Evolutionary conservation across 1,139 yeast genomes (phyloP), one percentile per base, ranked within the genome.

Genomic region (Candida sanyaensis): DNA sequence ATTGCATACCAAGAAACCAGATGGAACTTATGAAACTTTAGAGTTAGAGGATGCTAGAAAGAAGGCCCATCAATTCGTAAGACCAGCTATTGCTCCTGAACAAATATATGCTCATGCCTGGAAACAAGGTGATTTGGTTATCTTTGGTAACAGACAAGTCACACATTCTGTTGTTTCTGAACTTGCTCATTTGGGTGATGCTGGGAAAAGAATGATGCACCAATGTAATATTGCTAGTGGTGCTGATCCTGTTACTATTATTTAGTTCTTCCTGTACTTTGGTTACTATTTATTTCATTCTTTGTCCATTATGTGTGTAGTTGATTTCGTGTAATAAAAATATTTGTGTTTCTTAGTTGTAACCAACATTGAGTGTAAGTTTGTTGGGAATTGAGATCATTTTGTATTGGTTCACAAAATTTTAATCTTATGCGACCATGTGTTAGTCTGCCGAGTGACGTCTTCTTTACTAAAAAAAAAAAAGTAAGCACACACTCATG

Each of bases 141-240:
- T 89, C 50, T 89, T 89, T 73, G 88, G 76, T 69, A 89, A 89
- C 73, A 79, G 92, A 63, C 96, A 96, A 37, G 93, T 89, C 10
- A 86, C 91, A 85, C 96, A 89, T 63, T 83, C 93, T 5, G 96
- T 89, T 34, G 88, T 96, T 26, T 96, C 96, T 45, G 96, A 88
- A 64, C 85, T 89, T 66, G 75, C 75, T 59, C 80, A 78, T 3
- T 66, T 71, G 40, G 67, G 66, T 29, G 50, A 48, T 11, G 64
- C 65, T 45, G 85, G 81, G 26, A 76, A 77, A 24, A 79, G 96
- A 64, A 75, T 89, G 64, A 88, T 89, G 96, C 96, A 89, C 64
- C 96, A 89, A 68, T 89, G 96, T 69, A 89, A 89, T 68, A 88
- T 89, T 65, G 96, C 96, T 17, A 83, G 90, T 63, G 91, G 90